Evolutionary conservation across 768 basidiomycete species (phyloP).

Genomic region (Steccherinum ochraceum): DNA sequence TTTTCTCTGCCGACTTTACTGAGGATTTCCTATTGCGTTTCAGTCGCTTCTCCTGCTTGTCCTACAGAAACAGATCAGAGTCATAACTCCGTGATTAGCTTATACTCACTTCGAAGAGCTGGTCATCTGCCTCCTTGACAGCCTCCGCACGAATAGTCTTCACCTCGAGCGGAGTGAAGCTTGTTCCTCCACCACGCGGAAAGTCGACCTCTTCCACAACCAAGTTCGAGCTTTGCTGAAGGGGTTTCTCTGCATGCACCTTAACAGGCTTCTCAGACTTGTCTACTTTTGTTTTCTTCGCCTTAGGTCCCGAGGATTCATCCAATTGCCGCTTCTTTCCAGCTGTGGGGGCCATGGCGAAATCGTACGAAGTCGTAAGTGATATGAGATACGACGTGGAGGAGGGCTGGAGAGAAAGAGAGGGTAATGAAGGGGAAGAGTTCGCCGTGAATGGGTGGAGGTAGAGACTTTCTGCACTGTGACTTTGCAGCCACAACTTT

Average conservation of each 20-base stretch:
- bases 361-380: too few relatives aligned
- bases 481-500: not conserved
- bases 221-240: slow-evolving; percentile 31
- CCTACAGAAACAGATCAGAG: slow-evolving; percentile 4
- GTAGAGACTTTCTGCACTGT: too few relatives aligned
- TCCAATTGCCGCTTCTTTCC: slow-evolving; percentile 61
- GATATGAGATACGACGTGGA: too few relatives aligned
- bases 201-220: slow-evolving; percentile 80
- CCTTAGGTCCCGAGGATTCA: slow-evolving; percentile 42
- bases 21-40: slow-evolving; percentile 44
- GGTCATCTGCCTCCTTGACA: slow-evolving; percentile 74
- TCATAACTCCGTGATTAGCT: not conserved
- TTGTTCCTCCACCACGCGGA: slow-evolving; percentile 90
- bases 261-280: slow-evolving; percentile 24
- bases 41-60: slow-evolving; percentile 33
- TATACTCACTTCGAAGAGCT: slow-evolving; percentile 58
- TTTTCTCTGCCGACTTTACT: slow-evolving; percentile 13
- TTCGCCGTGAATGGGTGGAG: too few relatives aligned
- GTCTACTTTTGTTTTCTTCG: slow-evolving; percentile 56
- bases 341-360: slow-evolving; percentile 27
- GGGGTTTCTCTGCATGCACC: slow-evolving; percentile 19
- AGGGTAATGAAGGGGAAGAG: too few relatives aligned
- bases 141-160: slow-evolving; percentile 83
- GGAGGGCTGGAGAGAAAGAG: too few relatives aligned
- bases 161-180: slow-evolving; percentile 82